Base-by-base conservation (phyloP, 495 filamentous ascomycete species). In the Cercophora newfieldiana region DNA sequence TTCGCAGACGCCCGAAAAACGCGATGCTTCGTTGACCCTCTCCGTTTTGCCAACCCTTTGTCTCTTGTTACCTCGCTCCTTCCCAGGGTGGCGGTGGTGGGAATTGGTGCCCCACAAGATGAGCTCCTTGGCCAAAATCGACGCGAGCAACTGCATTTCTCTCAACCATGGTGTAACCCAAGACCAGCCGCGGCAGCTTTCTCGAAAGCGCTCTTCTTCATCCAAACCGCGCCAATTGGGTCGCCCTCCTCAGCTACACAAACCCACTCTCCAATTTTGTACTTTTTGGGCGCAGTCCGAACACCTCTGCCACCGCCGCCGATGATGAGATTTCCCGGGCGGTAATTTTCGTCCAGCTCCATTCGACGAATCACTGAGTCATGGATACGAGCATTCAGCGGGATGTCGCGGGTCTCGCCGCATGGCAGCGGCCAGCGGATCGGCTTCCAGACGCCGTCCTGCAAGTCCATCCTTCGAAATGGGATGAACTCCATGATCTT, bases 351-450 rank as follows among this genome's bases (percentile, higher is more conserved):
- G 66, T 93, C 80, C 7, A 81, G 76, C 51, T 88, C 72, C 90
- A 95, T 91, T 1, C 92, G 83, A 21, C 83, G 82, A 47, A 96
- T 87, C 0, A 91, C 93, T 8, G 86, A 89, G 37, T 86, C 83
- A 69, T 96, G 92, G 1, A 95, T 82, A 33, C 87, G 81, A 0
- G 86, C 91, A 62, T 87, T 82, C 8, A 84, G 75, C 0, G 92
- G 92, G 14, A 96, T 91, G 72, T 96, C 92, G 1, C 92, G 85
- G 4, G 90, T 87, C 72, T 95, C 92, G 25, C 92, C 92, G 53
- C 86, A 85, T 0, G 92, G 92, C 4, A 95, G 74, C 0, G 92
- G 92, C 88, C 91, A 93, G 22, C 86, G 77, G 64, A 96, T 94
- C 0, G 90, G 88, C 68, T 90, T 89, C 92, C 92, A 96, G 0